Percentiles rank a stretch among this genome's conserved stretches.
These are phyloP conservation scores for Vararia minispora DNA, from an alignment of 768 basidiomycete genomes.

Conservation along the genomic window DNA sequence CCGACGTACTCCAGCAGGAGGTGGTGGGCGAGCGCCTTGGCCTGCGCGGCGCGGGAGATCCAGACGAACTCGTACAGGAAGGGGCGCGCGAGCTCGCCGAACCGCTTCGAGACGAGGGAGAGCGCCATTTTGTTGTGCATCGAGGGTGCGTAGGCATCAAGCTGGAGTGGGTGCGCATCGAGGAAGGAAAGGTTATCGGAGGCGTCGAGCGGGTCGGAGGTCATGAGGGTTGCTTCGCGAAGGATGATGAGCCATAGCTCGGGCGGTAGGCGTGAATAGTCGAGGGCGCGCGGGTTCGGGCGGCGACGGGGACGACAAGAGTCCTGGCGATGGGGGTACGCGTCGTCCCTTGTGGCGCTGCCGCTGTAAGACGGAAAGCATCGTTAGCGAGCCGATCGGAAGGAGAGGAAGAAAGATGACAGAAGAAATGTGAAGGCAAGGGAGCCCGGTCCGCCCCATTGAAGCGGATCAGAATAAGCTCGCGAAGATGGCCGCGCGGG, in stretches of 20 bases:
- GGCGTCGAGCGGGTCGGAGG: slow-evolving; percentile 35
- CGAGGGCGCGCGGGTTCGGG: slow-evolving; percentile 6
- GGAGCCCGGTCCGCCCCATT: too few relatives aligned
- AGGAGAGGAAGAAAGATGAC: too few relatives aligned
- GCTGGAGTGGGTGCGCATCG: slow-evolving; percentile 27
- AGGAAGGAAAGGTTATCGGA: slow-evolving; percentile 49
- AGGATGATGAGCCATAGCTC: slow-evolving; percentile 63
- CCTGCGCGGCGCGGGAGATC: slow-evolving; percentile 45
- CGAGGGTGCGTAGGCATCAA: slow-evolving; percentile 32
- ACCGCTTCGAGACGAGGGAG: slow-evolving; percentile 43
- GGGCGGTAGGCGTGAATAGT: slow-evolving; percentile 29
- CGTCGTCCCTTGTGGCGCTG: too few relatives aligned
- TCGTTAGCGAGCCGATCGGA: too few relatives aligned
- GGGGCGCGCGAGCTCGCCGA: slow-evolving; percentile 42
- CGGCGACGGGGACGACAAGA: too few relatives aligned
- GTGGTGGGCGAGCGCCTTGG: slow-evolving; percentile 33
- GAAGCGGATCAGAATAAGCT: too few relatives aligned
- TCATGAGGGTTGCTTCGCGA: slow-evolving; percentile 39
- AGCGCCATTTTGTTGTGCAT: slow-evolving; percentile 41
- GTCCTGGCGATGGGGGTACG: too few relatives aligned
- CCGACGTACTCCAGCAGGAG: slow-evolving; percentile 32
- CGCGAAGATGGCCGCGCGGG: too few relatives aligned
- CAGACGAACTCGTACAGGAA: slow-evolving; percentile 61
- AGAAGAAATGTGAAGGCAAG: too few relatives aligned
- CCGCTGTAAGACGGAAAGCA: too few relatives aligned